Conservation (phyloP, 441 rosid genomes). For the Codiaeum variegatum region DNA sequence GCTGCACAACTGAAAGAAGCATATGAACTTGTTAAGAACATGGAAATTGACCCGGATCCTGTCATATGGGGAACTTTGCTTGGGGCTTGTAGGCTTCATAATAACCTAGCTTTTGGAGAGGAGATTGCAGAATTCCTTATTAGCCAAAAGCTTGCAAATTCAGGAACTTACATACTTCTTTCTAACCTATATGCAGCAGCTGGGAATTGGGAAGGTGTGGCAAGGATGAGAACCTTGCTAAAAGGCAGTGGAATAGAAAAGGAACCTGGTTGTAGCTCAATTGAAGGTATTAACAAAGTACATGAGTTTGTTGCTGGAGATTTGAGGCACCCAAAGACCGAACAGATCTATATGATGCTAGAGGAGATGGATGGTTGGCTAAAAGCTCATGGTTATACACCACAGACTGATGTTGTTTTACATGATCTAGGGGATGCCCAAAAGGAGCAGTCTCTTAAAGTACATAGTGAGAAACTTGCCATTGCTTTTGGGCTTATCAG, state of each 20-base stretch:
- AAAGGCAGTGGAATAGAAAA: slow-evolving; percentile 46
- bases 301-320: slow-evolving; percentile 64
- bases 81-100: slow-evolving; percentile 49
- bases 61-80: slow-evolving; percentile 65
- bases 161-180: slow-evolving; percentile 57
- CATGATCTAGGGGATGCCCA: slow-evolving; percentile 44
- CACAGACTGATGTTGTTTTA: slow-evolving; percentile 44
- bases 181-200: slow-evolving; percentile 53
- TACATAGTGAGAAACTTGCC: slow-evolving; percentile 67
- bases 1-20: slow-evolving; percentile 58
- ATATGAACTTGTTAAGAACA: slow-evolving; percentile 40
- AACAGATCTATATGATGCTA: slow-evolving; percentile 51
- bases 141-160: slow-evolving; percentile 36
- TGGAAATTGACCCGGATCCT: slow-evolving; percentile 44
- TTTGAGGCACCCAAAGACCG: slow-evolving; percentile 43
- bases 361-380: slow-evolving; percentile 44
- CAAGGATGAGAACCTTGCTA: slow-evolving; percentile 55
- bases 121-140: slow-evolving; percentile 47
- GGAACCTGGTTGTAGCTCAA: slow-evolving; percentile 61
- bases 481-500: slow-evolving; percentile 60
- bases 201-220: slow-evolving; percentile 54
- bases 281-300: slow-evolving; percentile 45
- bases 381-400: slow-evolving; percentile 37
- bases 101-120: slow-evolving; percentile 44
- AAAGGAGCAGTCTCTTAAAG: slow-evolving; percentile 50